Base-by-base conservation (phyloP, 2,329 filamentous ascomycete species). In the Aspergillus awamori region DNA sequence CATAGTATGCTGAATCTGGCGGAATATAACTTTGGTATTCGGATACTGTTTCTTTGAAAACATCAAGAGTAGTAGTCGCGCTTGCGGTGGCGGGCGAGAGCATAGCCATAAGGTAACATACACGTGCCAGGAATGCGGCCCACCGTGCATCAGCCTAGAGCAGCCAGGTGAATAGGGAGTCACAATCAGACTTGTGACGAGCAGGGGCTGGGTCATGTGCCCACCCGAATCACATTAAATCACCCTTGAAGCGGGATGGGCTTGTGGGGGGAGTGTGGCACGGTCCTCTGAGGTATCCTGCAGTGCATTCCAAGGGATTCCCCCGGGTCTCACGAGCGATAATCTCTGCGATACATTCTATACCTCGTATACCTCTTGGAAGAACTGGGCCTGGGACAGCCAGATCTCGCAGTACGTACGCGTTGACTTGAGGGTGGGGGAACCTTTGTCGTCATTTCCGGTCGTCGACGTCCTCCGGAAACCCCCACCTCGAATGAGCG, bases 161-260 rank as follows among this genome's bases (percentile, higher is more conserved):
- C 43, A 20, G 17, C n/a, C 17, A 26, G 13, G 15, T 22, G 13
- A 4, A 51, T 20, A 28, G 47, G 24, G 11, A 24, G n/a, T 33
- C 28, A 38, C 52, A 43, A 17, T 52, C 36, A 47, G 51, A 17
- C 53, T 45, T 47, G 53, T 56, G 53, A 56, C 26, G 26, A 56
- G 57, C 51, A 58, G 43, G 51, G 20, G 26, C 41, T 28, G 33
- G 43, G 48, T 61, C 59, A 63, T 61, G 59, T 63, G 62, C 59
- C 51, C 54, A 22, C 15, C 41, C 33, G 22, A 45, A 45, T 56
- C 53, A 47, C 41, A 43, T 10, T 30, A 28, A 41, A 45, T 56
- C 26, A 47, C 41, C 26, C n/a, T 33, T 51, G 28, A 4, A 36
- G 47, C 47, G 47, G 47, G 47, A 30, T 51, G 47, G 26, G 30